A percentile compares a stretch with the other conserved stretches of the same genome.
phyloP scores from a whole-genome alignment of 345 rosid genomes.

The Camelina sativa region DNA sequence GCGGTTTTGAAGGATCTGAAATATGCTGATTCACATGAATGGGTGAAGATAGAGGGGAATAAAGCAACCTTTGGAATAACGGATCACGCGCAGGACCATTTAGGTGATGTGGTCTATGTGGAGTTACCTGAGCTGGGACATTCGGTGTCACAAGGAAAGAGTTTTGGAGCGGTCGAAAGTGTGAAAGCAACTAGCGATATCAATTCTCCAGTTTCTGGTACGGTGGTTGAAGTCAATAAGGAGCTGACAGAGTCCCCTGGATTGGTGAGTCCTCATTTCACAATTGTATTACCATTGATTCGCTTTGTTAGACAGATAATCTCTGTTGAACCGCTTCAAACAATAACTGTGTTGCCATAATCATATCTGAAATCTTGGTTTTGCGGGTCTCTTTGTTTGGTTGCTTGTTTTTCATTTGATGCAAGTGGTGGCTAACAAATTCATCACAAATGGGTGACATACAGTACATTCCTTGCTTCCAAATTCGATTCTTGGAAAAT shows the following conservation, averaged over 20 bases:
- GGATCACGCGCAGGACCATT: conserved; percentile 96
- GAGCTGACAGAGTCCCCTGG: conserved; percentile 68
- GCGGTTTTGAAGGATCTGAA: conserved; percentile 84
- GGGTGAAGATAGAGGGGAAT: conserved; percentile 85
- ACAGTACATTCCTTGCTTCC: not conserved
- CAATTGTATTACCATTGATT: not conserved
- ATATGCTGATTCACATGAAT: conserved; percentile 88
- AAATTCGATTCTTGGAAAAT: not conserved
- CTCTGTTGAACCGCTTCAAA: not conserved
- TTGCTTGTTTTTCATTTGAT: not conserved
- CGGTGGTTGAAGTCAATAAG: conserved; percentile 74
- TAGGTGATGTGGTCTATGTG: conserved; percentile 95
- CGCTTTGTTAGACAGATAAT: not conserved
- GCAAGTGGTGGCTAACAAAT: not conserved
- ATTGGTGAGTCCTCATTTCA: conserved; percentile 59
- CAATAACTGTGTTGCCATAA: not conserved
- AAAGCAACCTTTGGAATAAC: conserved; percentile 88
- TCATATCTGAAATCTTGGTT: not conserved
- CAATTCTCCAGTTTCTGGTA: conserved; percentile 90
- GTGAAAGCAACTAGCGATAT: conserved; percentile 99
- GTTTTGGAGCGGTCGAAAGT: conserved; percentile 98
- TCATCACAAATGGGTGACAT: not conserved
- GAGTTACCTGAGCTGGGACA: conserved; percentile 87
- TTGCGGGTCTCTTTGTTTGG: not conserved
- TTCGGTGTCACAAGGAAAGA: conserved; percentile 62